Percentiles rank a stretch among this genome's conserved stretches.
Conservation (phyloP, 352 stramenopile genomes). For the Phytophthora citricola region DNA sequence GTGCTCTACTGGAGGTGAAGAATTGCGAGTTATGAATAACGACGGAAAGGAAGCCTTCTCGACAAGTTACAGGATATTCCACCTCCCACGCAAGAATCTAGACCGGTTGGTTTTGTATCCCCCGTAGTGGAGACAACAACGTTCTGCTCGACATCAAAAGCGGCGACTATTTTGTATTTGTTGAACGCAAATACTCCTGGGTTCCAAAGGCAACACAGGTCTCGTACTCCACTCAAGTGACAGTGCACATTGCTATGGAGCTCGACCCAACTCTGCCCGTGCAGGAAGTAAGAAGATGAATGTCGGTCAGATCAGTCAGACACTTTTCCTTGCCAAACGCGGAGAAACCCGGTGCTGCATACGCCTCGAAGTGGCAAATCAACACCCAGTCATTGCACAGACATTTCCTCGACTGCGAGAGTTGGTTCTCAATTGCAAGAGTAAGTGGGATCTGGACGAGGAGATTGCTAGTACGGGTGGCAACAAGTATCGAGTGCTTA, state of each 20-base stretch:
- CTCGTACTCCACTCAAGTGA: constrained; percentile 76
- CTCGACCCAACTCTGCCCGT: constrained; percentile 65
- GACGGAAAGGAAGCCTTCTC: constrained; percentile 54
- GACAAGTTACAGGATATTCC: constrained; percentile 49
- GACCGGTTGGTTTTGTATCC: constrained; percentile 25
- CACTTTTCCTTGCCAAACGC: constrained; percentile 56
- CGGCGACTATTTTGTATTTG: constrained; percentile 75
- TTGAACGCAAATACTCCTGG: constrained; percentile 46
- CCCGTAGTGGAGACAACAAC: constrained; percentile 24
- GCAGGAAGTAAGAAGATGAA: constrained; percentile 58
- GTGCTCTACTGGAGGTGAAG: constrained; percentile 74
- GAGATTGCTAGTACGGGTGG: constrained; percentile 70
- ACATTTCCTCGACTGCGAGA: constrained; percentile 50
- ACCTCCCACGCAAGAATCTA: constrained; percentile 29
- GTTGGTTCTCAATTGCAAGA: constrained; percentile 76
- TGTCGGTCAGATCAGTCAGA: constrained; percentile 41
- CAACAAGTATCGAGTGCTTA: constrained; percentile 82
- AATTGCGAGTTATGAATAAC: constrained; percentile 70
- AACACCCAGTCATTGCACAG: constrained; percentile 40
- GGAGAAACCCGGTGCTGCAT: constrained; percentile 73
- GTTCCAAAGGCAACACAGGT: constrained; percentile 78
- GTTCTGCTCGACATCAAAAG: constrained; percentile 77
- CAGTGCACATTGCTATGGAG: constrained; percentile 58
- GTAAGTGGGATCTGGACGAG: constrained; percentile 84
- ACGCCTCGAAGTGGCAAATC: constrained; percentile 58